Conservation (phyloP, 805 yeast genomes). For the Candida golubevii region DNA sequence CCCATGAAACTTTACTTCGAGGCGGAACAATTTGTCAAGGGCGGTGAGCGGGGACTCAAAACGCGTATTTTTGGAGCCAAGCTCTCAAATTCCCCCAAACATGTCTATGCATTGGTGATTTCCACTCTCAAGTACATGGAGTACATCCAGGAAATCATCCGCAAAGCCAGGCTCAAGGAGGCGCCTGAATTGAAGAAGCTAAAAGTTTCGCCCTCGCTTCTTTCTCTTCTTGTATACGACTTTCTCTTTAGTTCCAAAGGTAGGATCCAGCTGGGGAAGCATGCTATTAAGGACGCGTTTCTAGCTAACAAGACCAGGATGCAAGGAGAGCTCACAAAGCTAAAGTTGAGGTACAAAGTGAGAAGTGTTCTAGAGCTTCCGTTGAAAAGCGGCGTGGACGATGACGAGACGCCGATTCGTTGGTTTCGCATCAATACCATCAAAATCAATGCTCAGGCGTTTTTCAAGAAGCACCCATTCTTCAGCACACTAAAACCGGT, state of each 20-base stretch:
- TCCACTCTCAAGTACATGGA: constrained; percentile 73
- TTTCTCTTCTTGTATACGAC: constrained; percentile 75
- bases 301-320: constrained; percentile 75
- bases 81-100: constrained; percentile 62
- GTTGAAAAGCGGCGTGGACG: constrained; percentile 37
- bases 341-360: constrained; percentile 70
- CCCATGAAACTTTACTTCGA: constrained; percentile 41
- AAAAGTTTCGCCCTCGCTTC: constrained; percentile 49
- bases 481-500: constrained; percentile 47
- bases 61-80: constrained; percentile 36
- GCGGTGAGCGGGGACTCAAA: constrained; percentile 27
- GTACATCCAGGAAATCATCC: constrained; percentile 57
- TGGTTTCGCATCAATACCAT: constrained; percentile 78
- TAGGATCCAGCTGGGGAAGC: constrained; percentile 84
- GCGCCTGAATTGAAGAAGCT: constrained; percentile 35
- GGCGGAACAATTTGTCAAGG: constrained; percentile 35
- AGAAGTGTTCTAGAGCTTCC: constrained; percentile 47
- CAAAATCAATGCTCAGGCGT: constrained; percentile 38
- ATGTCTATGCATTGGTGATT: constrained; percentile 76
- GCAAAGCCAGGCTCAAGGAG: constrained; percentile 61
- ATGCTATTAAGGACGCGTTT: constrained; percentile 77
- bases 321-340: constrained; percentile 73
- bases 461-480: constrained; percentile 32
- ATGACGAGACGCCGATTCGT: constrained; percentile 67
- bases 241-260: constrained; percentile 69